These are phyloP conservation scores for Mortierella hygrophila DNA, from an alignment of 192 early-diverging fungal genomes.

Conservation along the genomic window DNA sequence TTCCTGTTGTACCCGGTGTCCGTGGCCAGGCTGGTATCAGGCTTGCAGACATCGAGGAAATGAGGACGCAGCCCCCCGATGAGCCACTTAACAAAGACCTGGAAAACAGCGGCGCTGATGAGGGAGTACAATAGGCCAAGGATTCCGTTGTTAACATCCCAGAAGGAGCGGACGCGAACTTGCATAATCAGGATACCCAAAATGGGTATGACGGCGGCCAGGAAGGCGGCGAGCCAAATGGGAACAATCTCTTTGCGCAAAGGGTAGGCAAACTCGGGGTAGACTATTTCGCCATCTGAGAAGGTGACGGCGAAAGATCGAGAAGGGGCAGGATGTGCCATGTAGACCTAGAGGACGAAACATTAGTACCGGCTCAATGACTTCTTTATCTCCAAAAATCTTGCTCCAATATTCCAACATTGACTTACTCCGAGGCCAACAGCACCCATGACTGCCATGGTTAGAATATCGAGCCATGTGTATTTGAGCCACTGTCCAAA, in stretches of 20 bases:
- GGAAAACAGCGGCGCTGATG: conserved; percentile 14
- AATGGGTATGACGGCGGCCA: conserved; percentile 4
- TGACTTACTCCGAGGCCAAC: conserved; percentile 10
- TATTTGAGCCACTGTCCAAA: conserved; percentile 16
- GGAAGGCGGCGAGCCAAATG: conserved; percentile 18
- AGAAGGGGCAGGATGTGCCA: conserved; percentile 9
- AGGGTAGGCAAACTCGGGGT: conserved; percentile 13
- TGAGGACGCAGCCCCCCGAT: conserved; percentile 9
- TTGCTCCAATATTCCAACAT: not conserved
- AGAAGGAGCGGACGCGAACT: conserved; percentile 9
- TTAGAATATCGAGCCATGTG: conserved; percentile 12
- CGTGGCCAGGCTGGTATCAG: conserved; percentile 11
- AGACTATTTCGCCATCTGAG: conserved; percentile 16
- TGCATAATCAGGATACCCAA: conserved; percentile 16
- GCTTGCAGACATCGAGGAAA: conserved; percentile 13
- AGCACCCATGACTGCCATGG: conserved; percentile 6
- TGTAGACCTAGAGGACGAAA: not conserved
- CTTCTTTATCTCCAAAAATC: conserved; percentile 2
- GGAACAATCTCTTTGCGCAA: conserved; percentile 15
- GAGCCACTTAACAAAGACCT: conserved; percentile 16
- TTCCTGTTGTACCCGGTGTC: conserved; percentile 2
- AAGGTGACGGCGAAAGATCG: conserved; percentile 12
- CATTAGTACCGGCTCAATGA: not conserved
- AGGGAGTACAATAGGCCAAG: conserved; percentile 14
- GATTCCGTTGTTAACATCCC: conserved; percentile 9